Evolutionary conservation across 805 yeast genomes (phyloP), one percentile per base, ranked within the genome.

Genomic region (Ogataea nonfermentans): DNA sequence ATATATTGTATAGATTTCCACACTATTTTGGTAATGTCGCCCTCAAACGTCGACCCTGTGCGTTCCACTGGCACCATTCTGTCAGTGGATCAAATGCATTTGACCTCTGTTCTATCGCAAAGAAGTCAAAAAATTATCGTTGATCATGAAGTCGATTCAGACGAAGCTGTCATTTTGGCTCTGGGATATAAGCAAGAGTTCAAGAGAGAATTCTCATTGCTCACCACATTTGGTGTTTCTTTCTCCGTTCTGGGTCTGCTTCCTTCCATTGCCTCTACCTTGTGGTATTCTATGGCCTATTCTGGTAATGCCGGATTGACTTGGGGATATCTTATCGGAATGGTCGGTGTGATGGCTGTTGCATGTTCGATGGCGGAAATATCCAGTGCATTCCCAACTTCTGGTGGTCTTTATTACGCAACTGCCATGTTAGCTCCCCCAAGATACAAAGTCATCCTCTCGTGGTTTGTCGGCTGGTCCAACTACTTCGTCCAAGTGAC

Each of bases 361-460:
- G 81, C 82, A 11, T 62, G 69, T 30, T 70, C 79, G 17, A 66
- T 80, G 73, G 84, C 83, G 2, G 86, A 81, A 53, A 66, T 80
- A 28, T 73, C 83, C 13, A 68, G 77, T 29, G 76, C 83, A 3
- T 76, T 75, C 63, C 85, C 86, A 23, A 78, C 83, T 4, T 67
- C 81, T 3, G 74, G 83, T 13, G 86, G 85, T 32, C 71, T 82
- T 7, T 82, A 82, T 31, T 81, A 80, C 50, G 84, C 86, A 43
- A 80, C 79, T 2, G 68, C 76, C 6, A 77, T 77, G 49, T 61
- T 79, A 46, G 76, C 83, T 6, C 84, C 84, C 11, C 74, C 72
- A 13, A 65, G 62, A 45, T 67, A 61, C 57, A 73, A 74, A 12
- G 74, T 81, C 3, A 57, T 75, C 14, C 63, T 74, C 40, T 74